Conservation (phyloP, 352 stramenopile species). For the Globisporangium nagaii region DNA sequence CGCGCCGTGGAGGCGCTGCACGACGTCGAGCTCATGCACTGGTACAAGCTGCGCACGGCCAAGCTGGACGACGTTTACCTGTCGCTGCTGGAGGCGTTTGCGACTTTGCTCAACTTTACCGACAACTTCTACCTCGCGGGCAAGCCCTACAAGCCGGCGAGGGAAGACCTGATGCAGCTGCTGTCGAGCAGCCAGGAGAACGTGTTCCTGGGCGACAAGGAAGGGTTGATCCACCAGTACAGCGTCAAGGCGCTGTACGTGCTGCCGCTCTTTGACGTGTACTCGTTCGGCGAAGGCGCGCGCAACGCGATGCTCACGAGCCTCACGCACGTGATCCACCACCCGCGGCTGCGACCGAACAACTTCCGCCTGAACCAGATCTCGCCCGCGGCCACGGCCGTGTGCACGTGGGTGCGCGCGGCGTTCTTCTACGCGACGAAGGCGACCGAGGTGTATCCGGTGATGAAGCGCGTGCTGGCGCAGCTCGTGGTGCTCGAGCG, state of each 20-base stretch:
- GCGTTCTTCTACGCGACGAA: constrained; percentile 67
- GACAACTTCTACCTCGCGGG: constrained; percentile 55
- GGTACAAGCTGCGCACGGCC: constrained; percentile 59
- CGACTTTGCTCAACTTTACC: constrained; percentile 64
- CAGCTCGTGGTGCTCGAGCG: constrained; percentile 55
- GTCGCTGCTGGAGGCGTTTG: constrained; percentile 64
- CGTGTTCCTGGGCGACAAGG: constrained; percentile 67
- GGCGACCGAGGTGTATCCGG: constrained; percentile 60
- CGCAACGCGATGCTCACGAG: constrained; percentile 50
- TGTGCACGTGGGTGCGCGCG: constrained; percentile 67
- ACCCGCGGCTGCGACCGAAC: constrained; percentile 54
- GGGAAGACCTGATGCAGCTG: constrained; percentile 57
- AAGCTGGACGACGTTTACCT: constrained; percentile 56
- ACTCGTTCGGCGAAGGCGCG: constrained; percentile 71
- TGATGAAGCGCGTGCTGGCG: constrained; percentile 43
- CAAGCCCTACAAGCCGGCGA: constrained; percentile 33
- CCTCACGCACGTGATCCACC: constrained; percentile 67
- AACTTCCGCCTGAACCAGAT: constrained; percentile 59
- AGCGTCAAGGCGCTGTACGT: constrained; percentile 74
- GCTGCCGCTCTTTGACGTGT: constrained; percentile 73
- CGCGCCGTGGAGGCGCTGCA: constrained; percentile 48
- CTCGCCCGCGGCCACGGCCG: constrained; percentile 53
- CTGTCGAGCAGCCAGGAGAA: constrained; percentile 80
- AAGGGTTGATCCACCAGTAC: constrained; percentile 78
- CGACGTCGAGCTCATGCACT: constrained; percentile 55